These are phyloP conservation scores for Thermothelomyces thermophilus DNA, from an alignment of 2,329 filamentous ascomycete genomes.

Conservation along the genomic window DNA sequence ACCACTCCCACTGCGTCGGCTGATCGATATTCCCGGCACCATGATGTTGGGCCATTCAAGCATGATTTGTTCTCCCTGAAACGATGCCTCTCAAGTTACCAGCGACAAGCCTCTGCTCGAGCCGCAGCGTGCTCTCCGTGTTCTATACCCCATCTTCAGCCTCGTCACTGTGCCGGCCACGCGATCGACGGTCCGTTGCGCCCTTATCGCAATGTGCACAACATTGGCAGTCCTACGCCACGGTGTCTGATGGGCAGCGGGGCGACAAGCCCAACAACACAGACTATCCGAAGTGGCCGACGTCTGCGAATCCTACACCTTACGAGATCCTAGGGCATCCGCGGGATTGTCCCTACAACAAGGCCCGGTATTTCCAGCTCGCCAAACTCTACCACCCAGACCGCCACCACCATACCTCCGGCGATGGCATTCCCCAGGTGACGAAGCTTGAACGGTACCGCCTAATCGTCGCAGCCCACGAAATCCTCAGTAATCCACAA, in stretches of 20 bases:
- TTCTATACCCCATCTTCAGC: slow-evolving; percentile 14
- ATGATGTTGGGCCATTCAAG: slow-evolving; percentile 12
- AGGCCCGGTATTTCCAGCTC: slow-evolving; percentile 78
- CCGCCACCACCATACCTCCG: slow-evolving; percentile 39
- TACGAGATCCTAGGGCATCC: slow-evolving; percentile 74
- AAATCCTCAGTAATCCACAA: slow-evolving; percentile 73
- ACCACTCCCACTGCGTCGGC: neutral
- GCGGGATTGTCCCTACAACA: slow-evolving; percentile 63
- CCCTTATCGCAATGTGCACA: neutral
- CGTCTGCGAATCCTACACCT: slow-evolving; percentile 58
- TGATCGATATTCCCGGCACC: neutral
- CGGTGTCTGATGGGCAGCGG: slow-evolving; percentile 15
- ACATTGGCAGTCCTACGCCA: slow-evolving; percentile 18
- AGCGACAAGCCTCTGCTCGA: slow-evolving; percentile 26
- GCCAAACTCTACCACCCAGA: slow-evolving; percentile 97
- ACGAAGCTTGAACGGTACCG: slow-evolving; percentile 82
- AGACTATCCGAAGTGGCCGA: slow-evolving; percentile 39
- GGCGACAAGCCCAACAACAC: neutral
- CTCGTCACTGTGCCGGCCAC: slow-evolving; percentile 11
- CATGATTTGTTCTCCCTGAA: slow-evolving; percentile 11
- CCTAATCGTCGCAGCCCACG: slow-evolving; percentile 79
- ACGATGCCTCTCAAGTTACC: slow-evolving; percentile 27
- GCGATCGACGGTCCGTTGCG: neutral
- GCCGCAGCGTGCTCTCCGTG: slow-evolving; percentile 16
- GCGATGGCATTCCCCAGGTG: slow-evolving; percentile 47